phyloP scores from a whole-genome alignment of 306 rosid genomes.

The Prunus dulcis region DNA sequence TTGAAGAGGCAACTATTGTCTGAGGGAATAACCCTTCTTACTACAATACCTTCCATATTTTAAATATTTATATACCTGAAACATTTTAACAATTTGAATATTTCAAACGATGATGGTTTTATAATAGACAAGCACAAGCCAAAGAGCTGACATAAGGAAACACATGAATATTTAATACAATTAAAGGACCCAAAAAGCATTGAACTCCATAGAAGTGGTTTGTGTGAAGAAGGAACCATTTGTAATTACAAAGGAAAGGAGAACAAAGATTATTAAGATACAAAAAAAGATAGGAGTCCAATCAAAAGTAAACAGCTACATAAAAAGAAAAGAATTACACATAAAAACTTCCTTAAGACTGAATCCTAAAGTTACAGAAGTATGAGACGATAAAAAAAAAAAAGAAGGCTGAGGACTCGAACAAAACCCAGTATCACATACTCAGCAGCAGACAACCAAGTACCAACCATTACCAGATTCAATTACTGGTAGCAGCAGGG shows the following conservation, averaged over 20 bases:
- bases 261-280: neutral
- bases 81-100: neutral
- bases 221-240: neutral
- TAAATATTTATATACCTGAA: conserved; percentile 29
- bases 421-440: neutral
- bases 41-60: conserved; percentile 70
- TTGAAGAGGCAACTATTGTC: conserved; percentile 93
- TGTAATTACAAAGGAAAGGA: neutral
- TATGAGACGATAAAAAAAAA: neutral
- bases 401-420: neutral
- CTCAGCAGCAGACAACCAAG: neutral
- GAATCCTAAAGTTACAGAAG: neutral
- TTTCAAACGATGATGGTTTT: neutral
- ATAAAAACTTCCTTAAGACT: neutral
- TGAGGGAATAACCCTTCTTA: conserved; percentile 84
- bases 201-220: neutral
- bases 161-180: neutral
- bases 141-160: neutral
- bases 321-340: neutral
- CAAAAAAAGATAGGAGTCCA: neutral
- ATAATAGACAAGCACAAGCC: neutral
- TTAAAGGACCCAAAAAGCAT: neutral
- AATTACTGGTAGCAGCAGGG: neutral
- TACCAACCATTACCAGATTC: neutral
- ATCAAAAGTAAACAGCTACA: neutral